Evolutionary conservation across 345 rosid genomes (phyloP).

Genomic region (Brassica juncea): DNA sequence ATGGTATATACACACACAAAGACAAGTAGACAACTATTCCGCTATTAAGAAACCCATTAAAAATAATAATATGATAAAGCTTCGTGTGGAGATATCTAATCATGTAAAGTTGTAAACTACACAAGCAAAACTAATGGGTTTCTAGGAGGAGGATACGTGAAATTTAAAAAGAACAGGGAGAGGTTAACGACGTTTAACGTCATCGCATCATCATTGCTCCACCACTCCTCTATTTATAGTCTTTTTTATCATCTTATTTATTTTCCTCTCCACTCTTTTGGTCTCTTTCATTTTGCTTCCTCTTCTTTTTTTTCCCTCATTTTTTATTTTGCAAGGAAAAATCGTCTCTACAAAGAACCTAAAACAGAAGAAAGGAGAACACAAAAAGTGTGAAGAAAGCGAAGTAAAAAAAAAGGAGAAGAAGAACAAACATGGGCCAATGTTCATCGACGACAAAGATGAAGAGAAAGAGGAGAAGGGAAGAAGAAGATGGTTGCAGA

Average conservation of each 20-base stretch:
- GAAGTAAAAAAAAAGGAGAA: not conserved
- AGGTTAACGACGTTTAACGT: slow-evolving; percentile 32
- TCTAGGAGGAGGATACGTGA: slow-evolving; percentile 13
- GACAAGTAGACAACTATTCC: too few species aligned
- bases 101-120: not conserved
- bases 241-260: not conserved
- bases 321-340: not conserved
- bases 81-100: slow-evolving; percentile 2
- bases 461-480: slow-evolving; percentile 23
- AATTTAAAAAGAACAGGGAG: not conserved
- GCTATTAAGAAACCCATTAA: not conserved
- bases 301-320: slow-evolving; percentile 8
- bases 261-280: slow-evolving; percentile 29
- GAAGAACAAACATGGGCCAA: slow-evolving; percentile 35
- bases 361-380: not conserved
- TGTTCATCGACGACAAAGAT: slow-evolving; percentile 33
- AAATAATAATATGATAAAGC: slow-evolving; percentile 5
- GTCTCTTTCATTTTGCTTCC: slow-evolving; percentile 21
- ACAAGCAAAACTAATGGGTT: slow-evolving; percentile 13
- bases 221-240: slow-evolving; percentile 40
- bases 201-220: slow-evolving; percentile 44
- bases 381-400: not conserved
- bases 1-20: too few species aligned
- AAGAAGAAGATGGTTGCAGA: slow-evolving; percentile 7
- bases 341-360: not conserved